A percentile compares a stretch with the other conserved stretches of the same genome.
Conservation (phyloP, 2,329 filamentous ascomycete species). For the Aspergillus ibericus region DNA sequence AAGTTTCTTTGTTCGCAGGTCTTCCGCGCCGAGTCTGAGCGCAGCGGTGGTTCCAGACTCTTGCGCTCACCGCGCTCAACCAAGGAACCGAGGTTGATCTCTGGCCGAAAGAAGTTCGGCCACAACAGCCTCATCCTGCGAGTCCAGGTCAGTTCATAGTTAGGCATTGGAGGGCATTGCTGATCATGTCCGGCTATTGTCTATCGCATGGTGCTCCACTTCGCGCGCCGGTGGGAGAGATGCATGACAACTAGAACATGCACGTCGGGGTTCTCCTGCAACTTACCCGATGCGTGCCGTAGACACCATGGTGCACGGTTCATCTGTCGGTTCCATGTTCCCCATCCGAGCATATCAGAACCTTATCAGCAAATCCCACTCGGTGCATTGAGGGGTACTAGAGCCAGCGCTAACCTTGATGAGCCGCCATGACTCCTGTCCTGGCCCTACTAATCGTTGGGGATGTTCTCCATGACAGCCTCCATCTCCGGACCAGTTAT, state of each 20-base stretch:
- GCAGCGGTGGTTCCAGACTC: constrained; percentile 1
- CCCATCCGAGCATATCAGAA: background rate
- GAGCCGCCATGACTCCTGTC: background rate
- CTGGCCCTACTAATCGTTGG: no score
- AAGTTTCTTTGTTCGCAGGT: background rate
- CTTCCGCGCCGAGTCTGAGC: background rate
- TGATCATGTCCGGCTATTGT: no score
- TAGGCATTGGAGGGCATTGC: background rate
- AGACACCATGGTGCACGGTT: background rate
- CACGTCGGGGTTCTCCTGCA: background rate
- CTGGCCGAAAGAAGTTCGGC: no score
- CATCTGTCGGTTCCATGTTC: background rate
- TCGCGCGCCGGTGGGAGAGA: no score
- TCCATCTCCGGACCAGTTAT: no score
- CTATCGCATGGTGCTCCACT: no score
- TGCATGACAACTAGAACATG: background rate
- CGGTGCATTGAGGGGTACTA: background rate
- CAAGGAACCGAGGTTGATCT: background rate
- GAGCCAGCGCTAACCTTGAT: background rate
- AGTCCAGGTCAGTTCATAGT: no score
- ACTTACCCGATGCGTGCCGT: background rate
- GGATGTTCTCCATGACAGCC: no score
- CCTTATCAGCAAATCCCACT: background rate
- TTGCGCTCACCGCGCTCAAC: background rate
- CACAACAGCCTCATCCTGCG: no score